phyloP scores from a whole-genome alignment of 805 yeast species.

The Suhomyces prunicola region DNA sequence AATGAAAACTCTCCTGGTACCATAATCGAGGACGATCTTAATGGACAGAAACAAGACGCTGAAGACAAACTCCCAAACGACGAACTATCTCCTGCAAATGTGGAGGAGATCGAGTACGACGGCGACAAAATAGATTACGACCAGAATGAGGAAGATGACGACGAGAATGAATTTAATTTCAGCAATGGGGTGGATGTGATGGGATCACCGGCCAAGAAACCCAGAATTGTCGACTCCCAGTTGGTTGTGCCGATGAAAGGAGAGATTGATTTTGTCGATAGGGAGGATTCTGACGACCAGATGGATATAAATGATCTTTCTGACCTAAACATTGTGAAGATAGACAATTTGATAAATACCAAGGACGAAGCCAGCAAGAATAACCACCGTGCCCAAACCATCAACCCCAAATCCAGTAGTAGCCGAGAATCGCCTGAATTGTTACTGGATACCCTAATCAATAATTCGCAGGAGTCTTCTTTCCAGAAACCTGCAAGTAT shows the following conservation, averaged over 20 bases:
- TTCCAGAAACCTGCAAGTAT: slow-evolving; percentile 39
- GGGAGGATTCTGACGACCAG: slow-evolving; percentile 16
- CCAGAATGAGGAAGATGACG: neutral
- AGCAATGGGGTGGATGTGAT: slow-evolving; percentile 7
- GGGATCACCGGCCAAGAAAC: slow-evolving; percentile 17
- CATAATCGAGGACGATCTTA: slow-evolving; percentile 17
- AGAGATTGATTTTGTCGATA: slow-evolving; percentile 7
- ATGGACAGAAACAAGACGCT: neutral
- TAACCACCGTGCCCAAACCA: neutral
- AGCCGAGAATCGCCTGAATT: neutral
- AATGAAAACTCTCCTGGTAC: slow-evolving; percentile 14
- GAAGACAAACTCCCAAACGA: neutral
- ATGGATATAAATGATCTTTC: slow-evolving; percentile 36
- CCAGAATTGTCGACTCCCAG: slow-evolving; percentile 1
- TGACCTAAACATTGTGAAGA: slow-evolving; percentile 36
- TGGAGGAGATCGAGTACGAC: slow-evolving; percentile 9
- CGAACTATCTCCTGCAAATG: slow-evolving; percentile 10
- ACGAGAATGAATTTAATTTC: slow-evolving; percentile 1
- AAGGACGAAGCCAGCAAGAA: slow-evolving; percentile 14
- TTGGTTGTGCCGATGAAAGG: slow-evolving; percentile 1
- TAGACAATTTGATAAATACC: slow-evolving; percentile 34
- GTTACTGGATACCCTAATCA: neutral
- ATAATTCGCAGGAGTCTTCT: slow-evolving; percentile 23
- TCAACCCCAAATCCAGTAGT: neutral
- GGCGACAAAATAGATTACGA: slow-evolving; percentile 1